Evolutionary conservation across 345 rosid genomes (phyloP).

Genomic region (Eucalyptus guilfoylei): DNA sequence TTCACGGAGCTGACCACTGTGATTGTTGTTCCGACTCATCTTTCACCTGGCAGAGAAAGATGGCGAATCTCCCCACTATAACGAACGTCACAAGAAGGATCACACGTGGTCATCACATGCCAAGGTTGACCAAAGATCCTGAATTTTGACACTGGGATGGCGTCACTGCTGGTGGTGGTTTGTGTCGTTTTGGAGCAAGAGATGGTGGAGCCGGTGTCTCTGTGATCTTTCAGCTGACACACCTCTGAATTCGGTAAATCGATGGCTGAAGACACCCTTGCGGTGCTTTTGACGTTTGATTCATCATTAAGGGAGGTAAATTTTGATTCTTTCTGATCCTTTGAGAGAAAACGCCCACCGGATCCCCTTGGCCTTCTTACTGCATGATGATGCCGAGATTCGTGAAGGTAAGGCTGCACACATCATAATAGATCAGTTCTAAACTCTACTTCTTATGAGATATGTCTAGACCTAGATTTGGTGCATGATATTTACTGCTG

Average conservation of each 20-base stretch:
- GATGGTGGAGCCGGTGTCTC: slow-evolving; percentile 26
- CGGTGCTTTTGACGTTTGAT: neutral
- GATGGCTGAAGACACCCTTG: neutral
- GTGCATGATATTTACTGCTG: neutral
- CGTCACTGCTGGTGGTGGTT: slow-evolving; percentile 26
- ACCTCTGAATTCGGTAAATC: neutral
- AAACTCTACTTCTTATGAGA: neutral
- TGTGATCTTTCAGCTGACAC: slow-evolving; percentile 5
- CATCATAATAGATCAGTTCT: neutral
- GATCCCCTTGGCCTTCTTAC: slow-evolving; percentile 72
- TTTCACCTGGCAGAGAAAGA: neutral
- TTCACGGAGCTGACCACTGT: neutral
- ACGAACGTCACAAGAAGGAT: neutral
- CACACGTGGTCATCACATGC: slow-evolving; percentile 5
- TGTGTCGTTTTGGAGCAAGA: slow-evolving; percentile 26
- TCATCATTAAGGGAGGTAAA: neutral
- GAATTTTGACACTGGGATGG: slow-evolving; percentile 32
- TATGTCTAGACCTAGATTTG: neutral
- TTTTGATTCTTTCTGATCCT: slow-evolving; percentile 38
- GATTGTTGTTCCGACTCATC: neutral
- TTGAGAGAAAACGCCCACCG: slow-evolving; percentile 70
- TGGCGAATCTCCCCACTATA: neutral
- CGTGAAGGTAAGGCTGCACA: slow-evolving; percentile 80
- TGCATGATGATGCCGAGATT: slow-evolving; percentile 87
- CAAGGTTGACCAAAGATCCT: slow-evolving; percentile 39